A percentile compares a stretch with the other conserved stretches of the same genome.
Evolutionary conservation across 2,329 filamentous ascomycete genomes (phyloP).

Genomic region (Pseudogymnoascus verrucosus): DNA sequence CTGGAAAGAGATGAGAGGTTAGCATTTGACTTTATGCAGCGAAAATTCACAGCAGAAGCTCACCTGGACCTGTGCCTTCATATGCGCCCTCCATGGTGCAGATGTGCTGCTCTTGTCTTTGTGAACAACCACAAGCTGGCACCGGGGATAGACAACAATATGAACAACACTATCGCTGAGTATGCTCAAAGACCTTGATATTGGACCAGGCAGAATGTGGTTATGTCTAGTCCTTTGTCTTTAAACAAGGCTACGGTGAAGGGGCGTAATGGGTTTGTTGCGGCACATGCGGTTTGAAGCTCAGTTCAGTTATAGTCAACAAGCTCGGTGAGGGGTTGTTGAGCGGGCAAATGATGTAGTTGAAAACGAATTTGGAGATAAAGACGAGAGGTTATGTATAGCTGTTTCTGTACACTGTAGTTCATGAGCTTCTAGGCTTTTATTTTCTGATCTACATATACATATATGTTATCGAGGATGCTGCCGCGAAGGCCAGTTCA

Average conservation of each 20-base stretch:
- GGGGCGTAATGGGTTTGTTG: neutral
- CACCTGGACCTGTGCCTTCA: constrained; percentile 12
- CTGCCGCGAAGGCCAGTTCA: neutral
- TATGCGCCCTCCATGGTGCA: neutral
- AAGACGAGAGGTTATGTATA: neutral
- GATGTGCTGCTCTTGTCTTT: neutral
- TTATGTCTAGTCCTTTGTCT: neutral
- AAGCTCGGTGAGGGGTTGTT: neutral
- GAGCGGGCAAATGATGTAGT: neutral
- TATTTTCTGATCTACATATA: neutral
- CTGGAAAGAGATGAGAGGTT: constrained; percentile 24
- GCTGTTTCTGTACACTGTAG: neutral
- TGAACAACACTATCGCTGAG: neutral
- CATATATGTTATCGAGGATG: neutral
- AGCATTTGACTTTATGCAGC: constrained; percentile 1
- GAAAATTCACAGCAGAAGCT: neutral
- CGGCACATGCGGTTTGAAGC: constrained; percentile 1
- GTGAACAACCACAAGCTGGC: neutral
- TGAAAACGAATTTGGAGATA: neutral
- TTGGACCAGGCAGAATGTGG: neutral
- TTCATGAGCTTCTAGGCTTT: neutral
- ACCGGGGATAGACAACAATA: neutral
- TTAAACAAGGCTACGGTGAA: neutral
- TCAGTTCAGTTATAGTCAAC: neutral
- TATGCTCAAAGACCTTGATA: neutral